A percentile compares a stretch with the other conserved stretches of the same genome.
Evolutionary conservation across 345 rosid genomes (phyloP).

Genomic region (Viola odorata): DNA sequence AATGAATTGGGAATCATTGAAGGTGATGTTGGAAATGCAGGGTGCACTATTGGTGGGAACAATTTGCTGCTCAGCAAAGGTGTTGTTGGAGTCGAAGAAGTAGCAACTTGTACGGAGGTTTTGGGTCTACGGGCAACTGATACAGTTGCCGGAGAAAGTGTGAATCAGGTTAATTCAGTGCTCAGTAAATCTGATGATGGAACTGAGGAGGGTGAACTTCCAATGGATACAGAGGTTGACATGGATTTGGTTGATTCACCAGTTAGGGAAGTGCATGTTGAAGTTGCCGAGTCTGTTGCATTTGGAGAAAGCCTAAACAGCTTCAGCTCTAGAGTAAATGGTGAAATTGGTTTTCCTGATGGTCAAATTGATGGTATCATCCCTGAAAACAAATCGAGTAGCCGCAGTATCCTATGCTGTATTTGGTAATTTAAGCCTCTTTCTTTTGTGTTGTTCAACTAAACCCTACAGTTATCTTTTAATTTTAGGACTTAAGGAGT

Average conservation of each 20-base stretch:
- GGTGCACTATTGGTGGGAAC: background rate
- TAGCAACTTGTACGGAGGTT: background rate
- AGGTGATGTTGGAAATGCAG: conserved; percentile 25
- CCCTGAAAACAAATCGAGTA: conserved; percentile 30
- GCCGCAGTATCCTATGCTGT: conserved; percentile 54
- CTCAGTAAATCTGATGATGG: conserved; percentile 27
- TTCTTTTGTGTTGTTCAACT: conserved; percentile 10
- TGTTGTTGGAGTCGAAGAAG: background rate
- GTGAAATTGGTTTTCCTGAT: conserved; percentile 28
- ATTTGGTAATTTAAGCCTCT: conserved; percentile 4
- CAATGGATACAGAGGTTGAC: conserved; percentile 28
- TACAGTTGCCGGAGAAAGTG: conserved; percentile 16
- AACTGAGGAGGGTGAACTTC: conserved; percentile 20
- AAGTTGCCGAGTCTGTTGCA: conserved; percentile 28
- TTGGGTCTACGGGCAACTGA: conserved; percentile 1
- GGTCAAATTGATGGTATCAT: conserved; percentile 21
- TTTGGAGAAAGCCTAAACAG: conserved; percentile 32
- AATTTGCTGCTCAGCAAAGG: background rate
- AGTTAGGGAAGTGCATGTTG: conserved; percentile 32
- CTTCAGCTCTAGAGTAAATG: conserved; percentile 18
- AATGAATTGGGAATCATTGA: conserved; percentile 37
- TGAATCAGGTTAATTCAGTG: conserved; percentile 32
- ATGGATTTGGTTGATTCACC: conserved; percentile 37
- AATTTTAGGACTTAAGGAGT: background rate
- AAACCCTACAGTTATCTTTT: background rate